Percentiles rank a stretch among this genome's conserved stretches.
Evolutionary conservation across 1,139 yeast genomes (phyloP).

Genomic region (Insectozyma bohioensis): DNA sequence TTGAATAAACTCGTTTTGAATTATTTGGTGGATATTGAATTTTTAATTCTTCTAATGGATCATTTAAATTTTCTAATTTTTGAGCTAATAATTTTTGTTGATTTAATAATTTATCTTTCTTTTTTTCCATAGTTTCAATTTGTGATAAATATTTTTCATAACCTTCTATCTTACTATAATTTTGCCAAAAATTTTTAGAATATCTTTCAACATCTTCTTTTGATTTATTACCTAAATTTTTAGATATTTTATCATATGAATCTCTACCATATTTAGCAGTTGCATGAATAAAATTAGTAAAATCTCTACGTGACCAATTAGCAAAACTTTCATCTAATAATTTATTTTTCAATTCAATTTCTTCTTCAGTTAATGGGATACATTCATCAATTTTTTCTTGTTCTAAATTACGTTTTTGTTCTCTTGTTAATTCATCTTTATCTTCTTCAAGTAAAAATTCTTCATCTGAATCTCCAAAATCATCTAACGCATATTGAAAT

Average conservation of each 20-base stretch:
- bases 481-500: constrained; percentile 59
- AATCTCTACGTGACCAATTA: constrained; percentile 86
- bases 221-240: constrained; percentile 66
- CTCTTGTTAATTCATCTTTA: constrained; percentile 37
- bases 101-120: constrained; percentile 56
- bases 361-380: constrained; percentile 75
- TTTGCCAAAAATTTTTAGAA: constrained; percentile 70
- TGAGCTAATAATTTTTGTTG: constrained; percentile 67
- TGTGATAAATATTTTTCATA: constrained; percentile 82
- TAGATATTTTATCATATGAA: constrained; percentile 58
- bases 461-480: constrained; percentile 55
- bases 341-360: constrained; percentile 59
- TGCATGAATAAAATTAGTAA: constrained; percentile 79
- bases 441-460: constrained; percentile 56
- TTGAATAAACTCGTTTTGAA: constrained; percentile 81
- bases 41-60: constrained; percentile 73
- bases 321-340: constrained; percentile 67
- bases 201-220: constrained; percentile 69
- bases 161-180: constrained; percentile 75
- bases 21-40: constrained; percentile 91
- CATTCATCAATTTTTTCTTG: constrained; percentile 71
- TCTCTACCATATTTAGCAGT: constrained; percentile 79
- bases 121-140: constrained; percentile 86
- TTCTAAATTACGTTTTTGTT: constrained; percentile 48
- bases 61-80: constrained; percentile 62